These are phyloP conservation scores for Cichorium intybus DNA, from an alignment of 140 eudicot genomes.

Conservation along the genomic window DNA sequence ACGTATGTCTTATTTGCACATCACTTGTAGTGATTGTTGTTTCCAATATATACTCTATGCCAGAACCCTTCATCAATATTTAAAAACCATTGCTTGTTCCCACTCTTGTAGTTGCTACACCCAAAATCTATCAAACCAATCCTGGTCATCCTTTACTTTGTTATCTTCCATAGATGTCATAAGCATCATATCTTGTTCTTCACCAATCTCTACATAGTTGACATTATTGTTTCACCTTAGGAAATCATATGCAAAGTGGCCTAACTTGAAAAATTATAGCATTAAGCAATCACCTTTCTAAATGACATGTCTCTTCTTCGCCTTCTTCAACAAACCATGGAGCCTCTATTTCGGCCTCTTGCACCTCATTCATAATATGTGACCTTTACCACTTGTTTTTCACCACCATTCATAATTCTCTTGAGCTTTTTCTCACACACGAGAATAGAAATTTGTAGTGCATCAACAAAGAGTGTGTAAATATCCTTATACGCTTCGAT, in stretches of 20 bases:
- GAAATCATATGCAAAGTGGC: background rate
- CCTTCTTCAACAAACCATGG: background rate
- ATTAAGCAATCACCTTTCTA: background rate
- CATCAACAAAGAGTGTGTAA: background rate
- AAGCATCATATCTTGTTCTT: background rate
- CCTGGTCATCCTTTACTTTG: too few species aligned
- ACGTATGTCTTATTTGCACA: background rate
- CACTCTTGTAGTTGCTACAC: too few species aligned
- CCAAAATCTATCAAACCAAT: too few species aligned
- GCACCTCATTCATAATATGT: background rate
- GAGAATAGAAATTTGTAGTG: background rate
- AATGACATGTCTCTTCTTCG: background rate
- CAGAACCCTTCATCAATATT: too few species aligned
- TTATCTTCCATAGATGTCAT: background rate
- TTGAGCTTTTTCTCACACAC: background rate
- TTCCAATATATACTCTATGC: background rate
- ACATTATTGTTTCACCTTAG: background rate
- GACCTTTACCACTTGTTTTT: background rate
- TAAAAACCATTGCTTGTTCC: too few species aligned
- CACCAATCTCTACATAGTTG: background rate
- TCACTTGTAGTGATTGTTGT: background rate
- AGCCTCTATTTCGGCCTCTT: background rate
- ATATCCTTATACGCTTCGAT: conserved; percentile 4
- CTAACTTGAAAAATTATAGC: background rate
- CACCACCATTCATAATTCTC: background rate